phyloP scores from a whole-genome alignment of 305 asterid genomes.

The Fraxinus nigra region DNA sequence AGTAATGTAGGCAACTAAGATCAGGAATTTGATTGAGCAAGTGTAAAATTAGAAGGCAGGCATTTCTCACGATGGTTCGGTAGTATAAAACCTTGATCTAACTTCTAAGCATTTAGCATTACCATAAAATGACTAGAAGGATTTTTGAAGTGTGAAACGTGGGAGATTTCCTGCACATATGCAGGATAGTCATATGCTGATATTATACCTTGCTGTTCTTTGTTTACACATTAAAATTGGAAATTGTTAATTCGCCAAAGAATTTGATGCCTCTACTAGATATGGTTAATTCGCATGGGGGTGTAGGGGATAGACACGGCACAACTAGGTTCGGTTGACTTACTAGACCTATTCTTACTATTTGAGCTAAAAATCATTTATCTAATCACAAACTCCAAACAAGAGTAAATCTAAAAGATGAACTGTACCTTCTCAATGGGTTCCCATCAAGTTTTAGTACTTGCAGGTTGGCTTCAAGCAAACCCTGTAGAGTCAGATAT shows the following conservation, averaged over 20 bases:
- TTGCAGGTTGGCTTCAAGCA: slow-evolving; percentile 83
- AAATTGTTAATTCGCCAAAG: background rate
- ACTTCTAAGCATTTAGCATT: background rate
- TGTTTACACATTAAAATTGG: background rate
- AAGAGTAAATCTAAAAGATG: background rate
- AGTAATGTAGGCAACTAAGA: background rate
- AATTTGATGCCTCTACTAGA: slow-evolving; percentile 1
- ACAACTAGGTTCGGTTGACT: background rate
- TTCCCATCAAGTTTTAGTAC: slow-evolving; percentile 83
- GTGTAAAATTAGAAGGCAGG: background rate
- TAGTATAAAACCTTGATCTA: background rate
- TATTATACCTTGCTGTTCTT: background rate
- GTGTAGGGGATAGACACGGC: background rate
- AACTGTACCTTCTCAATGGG: slow-evolving; percentile 78
- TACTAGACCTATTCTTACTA: slow-evolving; percentile 1
- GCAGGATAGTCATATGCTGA: background rate
- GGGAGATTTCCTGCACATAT: background rate
- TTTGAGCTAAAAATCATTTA: background rate
- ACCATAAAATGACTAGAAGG: background rate
- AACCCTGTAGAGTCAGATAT: slow-evolving; percentile 58
- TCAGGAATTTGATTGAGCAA: background rate
- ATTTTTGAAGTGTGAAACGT: background rate
- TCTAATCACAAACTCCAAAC: slow-evolving; percentile 8
- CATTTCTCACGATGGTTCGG: background rate
- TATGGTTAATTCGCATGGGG: background rate